Base-by-base conservation (phyloP, 2,329 filamentous ascomycete genomes). In the Pseudocercospora cruenta region DNA sequence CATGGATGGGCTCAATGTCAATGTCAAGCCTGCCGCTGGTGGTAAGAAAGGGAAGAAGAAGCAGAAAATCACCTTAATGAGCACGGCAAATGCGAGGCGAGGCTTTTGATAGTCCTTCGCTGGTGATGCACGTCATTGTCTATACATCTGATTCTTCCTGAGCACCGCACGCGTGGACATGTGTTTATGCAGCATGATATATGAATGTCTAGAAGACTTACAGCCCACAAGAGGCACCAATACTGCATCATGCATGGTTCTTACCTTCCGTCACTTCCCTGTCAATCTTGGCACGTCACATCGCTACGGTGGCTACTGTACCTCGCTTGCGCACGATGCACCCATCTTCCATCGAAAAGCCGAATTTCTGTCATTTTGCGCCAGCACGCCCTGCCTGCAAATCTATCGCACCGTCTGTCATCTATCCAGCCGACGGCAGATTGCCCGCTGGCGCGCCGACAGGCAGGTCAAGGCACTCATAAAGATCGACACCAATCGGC, bases 41-140 rank as follows among this genome's bases (percentile, higher is more conserved):
- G 76, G 75, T 0, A 82, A 83, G 49, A 87, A 86, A 77, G 87
- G 86, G 77, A 89, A 89, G 80, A 90, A 89, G 77, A 84, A 83
- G 51, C 88, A 88, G 80, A 90, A 90, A 79, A 90, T 90, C 63
- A 90, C 87, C 9, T 75, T 90, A 66, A 90, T 90, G 88, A 88
- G 87, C 66, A 90, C 88, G 28, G 88, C 86, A 14, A 70, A 70
- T 65, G 67, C 65, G 24, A 51, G 65, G 28, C 65, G 65, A 19
- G 65, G 65, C 39, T 51, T 60, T 36, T 60, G 49, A 45, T 21
- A 28, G 39, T 2, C n/a, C n/a, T 12, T 22, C 36, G 28, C 39
- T 60, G 24, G 55, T 36, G 55, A 28, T 55, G 51, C 16, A n/a
- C 16, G 10, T n/a, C 26, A 28, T 31, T 55, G 51, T 55, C 26